Evolutionary conservation across 495 filamentous ascomycete species (phyloP), one percentile per base, ranked within the genome.

Genomic region (Neurospora terricola): DNA sequence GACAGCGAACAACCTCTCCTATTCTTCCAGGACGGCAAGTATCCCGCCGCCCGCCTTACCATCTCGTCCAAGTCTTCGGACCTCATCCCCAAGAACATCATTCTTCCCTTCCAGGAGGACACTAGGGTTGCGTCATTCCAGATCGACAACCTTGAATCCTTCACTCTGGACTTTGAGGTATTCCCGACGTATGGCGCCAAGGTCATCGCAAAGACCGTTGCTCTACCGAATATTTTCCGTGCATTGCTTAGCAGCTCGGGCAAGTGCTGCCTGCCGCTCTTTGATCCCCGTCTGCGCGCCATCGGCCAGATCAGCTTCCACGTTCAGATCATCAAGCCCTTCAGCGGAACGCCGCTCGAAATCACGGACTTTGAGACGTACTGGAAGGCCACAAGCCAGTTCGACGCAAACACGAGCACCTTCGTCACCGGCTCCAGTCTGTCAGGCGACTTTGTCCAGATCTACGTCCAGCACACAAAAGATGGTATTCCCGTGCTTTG

Each of bases 301-400:
- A 97, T 98, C 78, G 96, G 96, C 34, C 93, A 96, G 77, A 92
- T 99, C 73, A 93, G 87, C 70, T 98, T 99, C 85, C 90, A 93
- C 74, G 97, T 91, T 75, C 94, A 98, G 80, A 92, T 98, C 40
- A 97, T 99, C 78, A 97, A 97, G 79, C 95, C 96, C 2, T 99
- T 98, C 82, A 90, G 90, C 74, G 95, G 96, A n/a, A 91, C 91
- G 74, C 93, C 96, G 3, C 83, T 98, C 43, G 96, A 98, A 80
- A 97, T 99, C 71, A 96, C 95, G 1, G 93, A 97, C 76, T 98
- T 98, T 79, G 96, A 97, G 71, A 98, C 96, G 4, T 99, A 99
- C 82, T 99, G 96, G 96, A 98, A 97, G 82, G 95, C 94, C 2
- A 99, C 96, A 5, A 97, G 93, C 77, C 93, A 96, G 73, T 84